phyloP scores from a whole-genome alignment of 257 asterid species.

The Echium plantagineum region DNA sequence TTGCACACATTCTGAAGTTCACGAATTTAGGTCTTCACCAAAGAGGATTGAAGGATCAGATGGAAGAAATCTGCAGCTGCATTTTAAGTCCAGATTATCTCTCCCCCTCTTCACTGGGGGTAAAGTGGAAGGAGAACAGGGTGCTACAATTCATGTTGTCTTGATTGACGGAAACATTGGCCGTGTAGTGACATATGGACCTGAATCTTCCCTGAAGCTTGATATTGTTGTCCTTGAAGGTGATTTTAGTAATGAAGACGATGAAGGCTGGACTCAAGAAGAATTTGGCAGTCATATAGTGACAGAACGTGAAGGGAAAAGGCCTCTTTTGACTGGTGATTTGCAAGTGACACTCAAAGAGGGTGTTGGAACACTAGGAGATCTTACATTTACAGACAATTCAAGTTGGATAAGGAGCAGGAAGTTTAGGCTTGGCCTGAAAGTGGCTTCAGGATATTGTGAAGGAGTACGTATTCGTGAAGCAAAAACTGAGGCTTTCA shows the following conservation, averaged over 20 bases:
- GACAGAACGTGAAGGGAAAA: conserved; percentile 91
- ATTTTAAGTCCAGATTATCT: conserved; percentile 69
- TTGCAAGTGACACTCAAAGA: conserved; percentile 81
- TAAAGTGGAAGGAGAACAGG: conserved; percentile 95
- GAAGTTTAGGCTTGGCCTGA: conserved; percentile 88
- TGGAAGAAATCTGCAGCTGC: conserved; percentile 89
- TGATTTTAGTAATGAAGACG: conserved; percentile 80
- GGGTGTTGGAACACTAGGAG: conserved; percentile 96
- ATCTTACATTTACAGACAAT: conserved; percentile 87
- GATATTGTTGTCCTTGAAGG: conserved; percentile 91
- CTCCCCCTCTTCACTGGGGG: conserved; percentile 97
- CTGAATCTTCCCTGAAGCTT: conserved; percentile 74
- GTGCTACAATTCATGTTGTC: conserved; percentile 81
- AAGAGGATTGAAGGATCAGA: conserved; percentile 81
- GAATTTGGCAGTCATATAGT: conserved; percentile 90
- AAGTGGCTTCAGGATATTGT: conserved; percentile 72
- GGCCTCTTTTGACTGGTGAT: conserved; percentile 89
- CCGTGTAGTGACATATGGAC: conserved; percentile 72
- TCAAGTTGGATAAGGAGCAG: conserved; percentile 98
- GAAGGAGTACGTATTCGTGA: conserved; percentile 83
- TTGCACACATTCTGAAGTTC: neutral
- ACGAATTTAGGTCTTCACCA: conserved; percentile 68
- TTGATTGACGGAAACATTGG: conserved; percentile 63
- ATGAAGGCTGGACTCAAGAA: conserved; percentile 79
- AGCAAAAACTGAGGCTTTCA: conserved; percentile 92